Evolutionary conservation across 2,329 filamentous ascomycete species (phyloP), one percentile per base, ranked within the genome.

Genomic region (Diplodia mutila): DNA sequence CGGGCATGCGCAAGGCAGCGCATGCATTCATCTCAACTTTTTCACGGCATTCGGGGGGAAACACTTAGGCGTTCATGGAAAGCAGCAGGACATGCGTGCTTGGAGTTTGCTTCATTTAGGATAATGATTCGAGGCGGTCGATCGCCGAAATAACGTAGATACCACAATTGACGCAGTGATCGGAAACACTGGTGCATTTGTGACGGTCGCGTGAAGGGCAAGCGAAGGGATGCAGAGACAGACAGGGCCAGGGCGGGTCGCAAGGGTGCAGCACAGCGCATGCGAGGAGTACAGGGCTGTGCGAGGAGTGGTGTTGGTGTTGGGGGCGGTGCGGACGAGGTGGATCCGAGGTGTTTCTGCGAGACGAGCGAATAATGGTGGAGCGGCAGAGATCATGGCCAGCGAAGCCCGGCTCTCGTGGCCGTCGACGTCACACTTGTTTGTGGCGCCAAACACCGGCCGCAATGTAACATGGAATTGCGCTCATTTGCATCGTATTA

Each of bases 391-490:
- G 29, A 29, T 6, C 3, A 32, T 6, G 29, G 29, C 29, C 29
- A 32, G 23, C 34, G n/a, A 39, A 51, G 25, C 37, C 23, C 2
- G 21, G 34, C 34, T 9, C 34, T 14, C 1, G 34, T 11, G 25
- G 9, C 23, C 18, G 18, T 48, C 52, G 42, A 66, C 53, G 64
- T 66, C 64, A 66, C 64, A 39, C n/a, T 51, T 61, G 25, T 51
- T 18, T 52, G 23, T 52, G 21, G 16, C 37, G 27, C 55, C 46
- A 61, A 55, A 42, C 49, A 54, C 39, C 61, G 61, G 34, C 49
- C 49, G 53, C 64, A 66, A 59, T 55, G 64, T 57, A 66, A 66
- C 64, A 27, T 46, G 64, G 64, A 51, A 66, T 66, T 66, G 54
- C 39, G 52, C 46, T 66, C 64, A 66, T 66, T 66, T 66, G 46